Conservation (phyloP, 345 rosid species). For the Lagerstroemia speciosa region DNA sequence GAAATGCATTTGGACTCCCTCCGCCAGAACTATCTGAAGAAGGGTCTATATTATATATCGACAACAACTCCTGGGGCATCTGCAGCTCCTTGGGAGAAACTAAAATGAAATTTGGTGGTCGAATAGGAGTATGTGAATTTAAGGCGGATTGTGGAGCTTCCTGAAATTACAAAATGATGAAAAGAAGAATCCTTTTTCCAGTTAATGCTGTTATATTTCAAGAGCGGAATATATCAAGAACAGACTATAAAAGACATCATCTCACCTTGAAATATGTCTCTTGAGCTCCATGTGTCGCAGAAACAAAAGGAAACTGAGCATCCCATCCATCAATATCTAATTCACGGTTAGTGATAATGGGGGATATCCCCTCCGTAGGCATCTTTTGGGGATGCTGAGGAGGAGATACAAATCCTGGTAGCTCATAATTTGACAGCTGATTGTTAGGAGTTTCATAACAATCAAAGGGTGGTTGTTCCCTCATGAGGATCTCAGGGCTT, state of each 20-base stretch:
- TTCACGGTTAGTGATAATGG: not conserved
- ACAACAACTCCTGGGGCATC: too few relatives aligned
- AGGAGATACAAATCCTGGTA: not conserved
- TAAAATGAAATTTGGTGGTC: not conserved
- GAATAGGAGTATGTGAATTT: not conserved
- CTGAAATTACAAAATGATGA: not conserved
- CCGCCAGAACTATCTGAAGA: too few relatives aligned
- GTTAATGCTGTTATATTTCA: not conserved
- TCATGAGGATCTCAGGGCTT: not conserved
- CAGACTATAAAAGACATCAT: not conserved
- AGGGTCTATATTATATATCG: too few relatives aligned
- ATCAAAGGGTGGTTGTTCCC: not conserved
- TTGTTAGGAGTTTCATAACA: not conserved
- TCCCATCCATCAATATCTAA: not conserved
- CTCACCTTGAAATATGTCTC: conserved; percentile 3
- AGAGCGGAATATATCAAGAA: not conserved
- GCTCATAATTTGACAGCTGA: not conserved
- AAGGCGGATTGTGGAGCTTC: not conserved
- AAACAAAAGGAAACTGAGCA: too few relatives aligned
- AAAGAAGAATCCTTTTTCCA: not conserved
- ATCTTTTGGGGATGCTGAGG: too few relatives aligned
- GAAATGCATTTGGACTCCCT: too few relatives aligned
- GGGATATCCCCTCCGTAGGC: not conserved
- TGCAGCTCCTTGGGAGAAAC: too few relatives aligned
- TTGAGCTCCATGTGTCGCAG: too few relatives aligned